Percentiles rank a stretch among this genome's conserved stretches.
These are phyloP conservation scores for Helotiales sp. DNA, from an alignment of 2,329 filamentous ascomycete genomes.

Conservation along the genomic window DNA sequence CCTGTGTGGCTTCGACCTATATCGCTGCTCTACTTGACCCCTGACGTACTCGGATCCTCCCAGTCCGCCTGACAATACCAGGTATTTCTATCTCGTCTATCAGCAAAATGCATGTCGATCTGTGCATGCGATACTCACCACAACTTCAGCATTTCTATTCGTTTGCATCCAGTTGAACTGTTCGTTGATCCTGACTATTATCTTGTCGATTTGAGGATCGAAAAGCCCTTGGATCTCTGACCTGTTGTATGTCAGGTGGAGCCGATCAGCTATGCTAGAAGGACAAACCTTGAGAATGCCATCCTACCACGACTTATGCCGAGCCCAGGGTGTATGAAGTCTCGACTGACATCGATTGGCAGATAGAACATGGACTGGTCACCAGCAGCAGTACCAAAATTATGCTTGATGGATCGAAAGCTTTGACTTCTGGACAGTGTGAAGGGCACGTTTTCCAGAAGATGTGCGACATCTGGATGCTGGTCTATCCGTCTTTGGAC, in stretches of 20 bases:
- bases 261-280: background rate
- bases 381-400: background rate
- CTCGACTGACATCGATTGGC: background rate
- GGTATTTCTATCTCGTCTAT: constrained; percentile 35
- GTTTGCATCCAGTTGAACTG: constrained; percentile 34
- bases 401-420: background rate
- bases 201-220: background rate
- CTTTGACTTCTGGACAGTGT: background rate
- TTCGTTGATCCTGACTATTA: constrained; percentile 35
- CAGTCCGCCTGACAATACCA: constrained; percentile 47
- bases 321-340: background rate
- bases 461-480: background rate
- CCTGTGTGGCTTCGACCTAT: constrained; percentile 37
- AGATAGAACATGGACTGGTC: background rate
- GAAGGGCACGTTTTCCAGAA: background rate
- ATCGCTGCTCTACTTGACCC: constrained; percentile 41
- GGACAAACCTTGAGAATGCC: background rate
- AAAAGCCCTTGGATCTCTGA: background rate
- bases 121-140: background rate
- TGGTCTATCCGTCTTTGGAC: background rate
- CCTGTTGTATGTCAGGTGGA: background rate
- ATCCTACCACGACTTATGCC: background rate
- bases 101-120: background rate
- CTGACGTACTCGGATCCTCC: constrained; percentile 48
- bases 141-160: background rate